Conservation (phyloP, 2,329 filamentous ascomycete genomes). For the Botrytis deweyae region DNA sequence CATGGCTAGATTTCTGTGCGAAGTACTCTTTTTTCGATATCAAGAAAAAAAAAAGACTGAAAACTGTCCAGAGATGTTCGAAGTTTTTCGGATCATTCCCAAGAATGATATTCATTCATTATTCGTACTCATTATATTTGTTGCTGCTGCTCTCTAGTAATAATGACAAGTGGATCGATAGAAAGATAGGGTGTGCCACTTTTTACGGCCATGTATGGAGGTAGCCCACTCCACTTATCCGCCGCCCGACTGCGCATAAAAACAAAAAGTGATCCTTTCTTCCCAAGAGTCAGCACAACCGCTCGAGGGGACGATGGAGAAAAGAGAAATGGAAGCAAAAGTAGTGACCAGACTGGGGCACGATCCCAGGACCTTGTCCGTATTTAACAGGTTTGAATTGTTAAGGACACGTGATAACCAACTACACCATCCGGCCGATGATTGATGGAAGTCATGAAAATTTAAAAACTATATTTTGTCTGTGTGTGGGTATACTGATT, state of each 20-base stretch:
- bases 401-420: constrained; percentile 20
- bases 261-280: background rate
- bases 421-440: constrained; percentile 16
- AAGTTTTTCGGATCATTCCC: background rate
- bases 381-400: background rate
- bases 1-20: background rate
- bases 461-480: background rate
- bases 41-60: accelerated
- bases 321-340: background rate
- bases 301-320: too few relatives aligned
- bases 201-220: background rate
- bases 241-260: background rate
- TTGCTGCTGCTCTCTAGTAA: too few relatives aligned
- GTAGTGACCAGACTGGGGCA: background rate
- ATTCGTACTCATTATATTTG: too few relatives aligned
- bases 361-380: constrained; percentile 15
- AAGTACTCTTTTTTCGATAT: background rate
- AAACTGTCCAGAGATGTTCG: background rate
- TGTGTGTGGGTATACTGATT: accelerated
- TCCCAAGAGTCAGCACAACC: background rate
- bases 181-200: background rate
- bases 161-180: too few relatives aligned
- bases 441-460: accelerated
- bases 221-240: background rate
- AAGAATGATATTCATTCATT: background rate